Evolutionary conservation across 1,284 basidiomycete genomes (phyloP).

Genomic region (Pyrrhoderma lamaoense): DNA sequence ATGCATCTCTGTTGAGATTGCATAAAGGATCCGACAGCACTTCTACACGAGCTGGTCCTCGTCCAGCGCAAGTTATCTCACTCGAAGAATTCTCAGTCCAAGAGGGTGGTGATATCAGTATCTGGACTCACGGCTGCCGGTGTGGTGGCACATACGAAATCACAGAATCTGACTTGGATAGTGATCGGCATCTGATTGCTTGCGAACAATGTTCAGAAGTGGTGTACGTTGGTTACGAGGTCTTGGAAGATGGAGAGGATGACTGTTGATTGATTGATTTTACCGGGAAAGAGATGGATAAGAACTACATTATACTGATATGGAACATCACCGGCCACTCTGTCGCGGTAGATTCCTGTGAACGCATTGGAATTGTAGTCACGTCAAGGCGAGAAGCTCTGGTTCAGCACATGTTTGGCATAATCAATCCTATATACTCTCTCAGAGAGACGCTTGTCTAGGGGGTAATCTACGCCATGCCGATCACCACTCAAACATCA

Average conservation of each 20-base stretch:
- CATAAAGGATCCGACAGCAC: neutral
- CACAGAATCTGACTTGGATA: slow-evolving; percentile 50
- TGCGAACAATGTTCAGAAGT: slow-evolving; percentile 71
- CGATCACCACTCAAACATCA: too few relatives aligned
- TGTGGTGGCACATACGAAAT: slow-evolving; percentile 63
- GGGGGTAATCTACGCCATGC: too few relatives aligned
- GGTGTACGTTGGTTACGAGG: slow-evolving; percentile 71
- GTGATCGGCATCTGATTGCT: slow-evolving; percentile 55
- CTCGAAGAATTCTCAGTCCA: slow-evolving; percentile 58
- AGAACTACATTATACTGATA: too few relatives aligned
- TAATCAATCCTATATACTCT: too few relatives aligned
- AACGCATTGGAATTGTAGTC: too few relatives aligned
- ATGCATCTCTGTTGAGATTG: slow-evolving; percentile 27
- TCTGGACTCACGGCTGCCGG: slow-evolving; percentile 58
- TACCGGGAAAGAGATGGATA: too few relatives aligned
- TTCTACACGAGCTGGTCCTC: slow-evolving; percentile 30
- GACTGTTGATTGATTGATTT: neutral
- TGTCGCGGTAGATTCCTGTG: too few relatives aligned
- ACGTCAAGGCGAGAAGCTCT: too few relatives aligned
- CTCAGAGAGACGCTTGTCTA: too few relatives aligned
- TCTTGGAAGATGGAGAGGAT: slow-evolving; percentile 31
- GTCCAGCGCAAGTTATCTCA: slow-evolving; percentile 71
- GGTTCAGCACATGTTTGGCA: too few relatives aligned
- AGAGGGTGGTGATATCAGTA: slow-evolving; percentile 21
- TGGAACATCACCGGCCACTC: too few relatives aligned